Evolutionary conservation across 2,329 filamentous ascomycete species (phyloP).

Genomic region (Fusarium bulbicola): DNA sequence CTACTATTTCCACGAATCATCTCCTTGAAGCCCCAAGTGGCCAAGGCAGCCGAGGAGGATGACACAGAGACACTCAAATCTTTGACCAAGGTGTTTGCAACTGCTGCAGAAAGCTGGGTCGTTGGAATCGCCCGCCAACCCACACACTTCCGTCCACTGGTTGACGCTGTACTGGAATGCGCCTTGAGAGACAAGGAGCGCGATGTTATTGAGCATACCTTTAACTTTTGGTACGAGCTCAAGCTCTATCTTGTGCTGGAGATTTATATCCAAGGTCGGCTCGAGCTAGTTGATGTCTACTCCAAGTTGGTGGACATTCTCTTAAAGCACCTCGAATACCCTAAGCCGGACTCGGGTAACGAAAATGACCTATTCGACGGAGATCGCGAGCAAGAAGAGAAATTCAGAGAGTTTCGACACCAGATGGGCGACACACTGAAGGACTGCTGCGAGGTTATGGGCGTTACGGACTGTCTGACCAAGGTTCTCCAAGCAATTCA

Average conservation of each 20-base stretch:
- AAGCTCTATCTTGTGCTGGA: slow-evolving; percentile 96
- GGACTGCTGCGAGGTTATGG: slow-evolving; percentile 96
- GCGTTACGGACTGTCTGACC: slow-evolving; percentile 86
- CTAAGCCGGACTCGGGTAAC: slow-evolving; percentile 75
- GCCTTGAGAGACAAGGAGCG: slow-evolving; percentile 86
- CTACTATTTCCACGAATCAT: slow-evolving; percentile 84
- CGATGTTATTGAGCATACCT: slow-evolving; percentile 93
- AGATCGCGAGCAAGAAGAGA: slow-evolving; percentile 94
- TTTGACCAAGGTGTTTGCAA: slow-evolving; percentile 88
- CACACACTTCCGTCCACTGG: slow-evolving; percentile 80
- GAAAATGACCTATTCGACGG: slow-evolving; percentile 92
- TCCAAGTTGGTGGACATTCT: slow-evolving; percentile 92
- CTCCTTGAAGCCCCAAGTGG: slow-evolving; percentile 78
- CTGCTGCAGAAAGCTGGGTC: slow-evolving; percentile 94
- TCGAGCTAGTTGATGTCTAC: slow-evolving; percentile 82
- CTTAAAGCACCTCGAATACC: slow-evolving; percentile 89
- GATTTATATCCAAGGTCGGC: slow-evolving; percentile 82
- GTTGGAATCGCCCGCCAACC: slow-evolving; percentile 89
- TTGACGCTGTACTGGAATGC: slow-evolving; percentile 93
- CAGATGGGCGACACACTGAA: slow-evolving; percentile 98
- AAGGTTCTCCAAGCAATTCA: slow-evolving; percentile 91
- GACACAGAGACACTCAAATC: slow-evolving; percentile 89
- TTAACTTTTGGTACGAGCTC: slow-evolving; percentile 97
- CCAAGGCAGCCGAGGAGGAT: slow-evolving; percentile 77
- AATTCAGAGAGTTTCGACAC: slow-evolving; percentile 95